These are phyloP conservation scores for Alternaria dauci DNA, from an alignment of 2,329 filamentous ascomycete genomes.

Conservation along the genomic window DNA sequence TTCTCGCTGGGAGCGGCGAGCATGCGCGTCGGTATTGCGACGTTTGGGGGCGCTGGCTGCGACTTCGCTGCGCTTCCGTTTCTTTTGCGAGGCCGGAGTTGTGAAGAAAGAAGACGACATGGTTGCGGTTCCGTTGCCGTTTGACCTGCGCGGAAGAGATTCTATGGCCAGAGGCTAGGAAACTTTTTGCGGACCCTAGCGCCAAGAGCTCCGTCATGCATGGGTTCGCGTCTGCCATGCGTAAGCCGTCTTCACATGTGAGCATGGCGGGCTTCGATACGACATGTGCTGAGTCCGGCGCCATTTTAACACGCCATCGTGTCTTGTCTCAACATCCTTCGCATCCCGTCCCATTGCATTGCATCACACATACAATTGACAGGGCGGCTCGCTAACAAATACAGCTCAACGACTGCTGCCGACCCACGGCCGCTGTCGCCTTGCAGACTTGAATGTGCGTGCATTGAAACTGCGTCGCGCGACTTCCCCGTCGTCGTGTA, in stretches of 20 bases:
- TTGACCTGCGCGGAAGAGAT: too few species aligned
- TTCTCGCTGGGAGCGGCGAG: constrained; percentile 64
- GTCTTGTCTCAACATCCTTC: not conserved
- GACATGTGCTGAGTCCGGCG: not conserved
- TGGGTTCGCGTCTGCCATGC: too few species aligned
- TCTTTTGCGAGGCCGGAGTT: constrained; percentile 83
- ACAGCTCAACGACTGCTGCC: not conserved
- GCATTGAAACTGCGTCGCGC: not conserved
- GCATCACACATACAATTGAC: not conserved
- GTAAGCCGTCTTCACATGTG: not conserved
- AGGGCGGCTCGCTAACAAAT: not conserved
- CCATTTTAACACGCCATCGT: not conserved
- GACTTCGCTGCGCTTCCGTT: constrained; percentile 75
- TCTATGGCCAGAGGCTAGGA: too few species aligned
- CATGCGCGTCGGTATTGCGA: constrained; percentile 59
- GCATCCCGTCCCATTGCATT: not conserved
- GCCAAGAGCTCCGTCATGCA: not conserved
- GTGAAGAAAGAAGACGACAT: constrained; percentile 95
- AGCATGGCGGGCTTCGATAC: not conserved
- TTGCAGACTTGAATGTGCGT: not conserved
- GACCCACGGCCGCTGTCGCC: not conserved
- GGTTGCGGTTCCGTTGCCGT: constrained; percentile 22
- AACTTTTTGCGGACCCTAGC: too few species aligned
- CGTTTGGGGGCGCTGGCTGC: constrained; percentile 67
- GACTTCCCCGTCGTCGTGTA: not conserved